A percentile compares a stretch with the other conserved stretches of the same genome.
These are phyloP conservation scores for Cryptococcus sp. DNA, from an alignment of 1,284 basidiomycete genomes.

Conservation along the genomic window DNA sequence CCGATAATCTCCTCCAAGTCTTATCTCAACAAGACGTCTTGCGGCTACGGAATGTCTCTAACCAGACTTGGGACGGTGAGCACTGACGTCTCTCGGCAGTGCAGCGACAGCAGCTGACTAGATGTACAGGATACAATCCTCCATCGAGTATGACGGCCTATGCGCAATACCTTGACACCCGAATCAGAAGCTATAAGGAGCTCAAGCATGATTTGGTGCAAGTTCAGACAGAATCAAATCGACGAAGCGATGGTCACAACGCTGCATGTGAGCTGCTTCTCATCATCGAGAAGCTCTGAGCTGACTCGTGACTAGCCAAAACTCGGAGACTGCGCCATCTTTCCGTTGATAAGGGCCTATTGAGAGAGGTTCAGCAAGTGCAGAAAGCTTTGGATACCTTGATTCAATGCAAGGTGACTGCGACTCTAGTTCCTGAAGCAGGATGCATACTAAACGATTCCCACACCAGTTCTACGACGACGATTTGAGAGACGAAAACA, in stretches of 20 bases:
- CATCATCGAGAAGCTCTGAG: neutral
- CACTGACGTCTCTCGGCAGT: neutral
- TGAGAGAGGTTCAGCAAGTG: slow-evolving; percentile 88
- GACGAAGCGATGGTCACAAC: slow-evolving; percentile 56
- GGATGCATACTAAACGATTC: slow-evolving; percentile 1
- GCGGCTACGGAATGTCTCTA: slow-evolving; percentile 73
- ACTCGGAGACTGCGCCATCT: slow-evolving; percentile 78
- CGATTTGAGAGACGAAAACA: slow-evolving; percentile 87
- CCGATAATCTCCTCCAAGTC: slow-evolving; percentile 84
- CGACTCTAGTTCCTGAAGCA: neutral
- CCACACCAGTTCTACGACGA: slow-evolving; percentile 81
- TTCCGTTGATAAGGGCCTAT: slow-evolving; percentile 91
- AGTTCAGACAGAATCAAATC: slow-evolving; percentile 85
- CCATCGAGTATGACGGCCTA: slow-evolving; percentile 86
- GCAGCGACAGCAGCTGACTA: neutral
- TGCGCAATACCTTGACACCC: slow-evolving; percentile 82
- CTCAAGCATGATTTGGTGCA: slow-evolving; percentile 91
- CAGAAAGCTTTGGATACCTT: slow-evolving; percentile 86
- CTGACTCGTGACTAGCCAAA: slow-evolving; percentile 31
- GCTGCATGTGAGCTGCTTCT: slow-evolving; percentile 40
- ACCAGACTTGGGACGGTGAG: slow-evolving; percentile 54
- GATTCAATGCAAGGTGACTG: slow-evolving; percentile 78
- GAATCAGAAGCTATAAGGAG: slow-evolving; percentile 86
- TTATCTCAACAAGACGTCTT: slow-evolving; percentile 77
- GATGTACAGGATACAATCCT: slow-evolving; percentile 70